Percentiles rank a stretch among this genome's conserved stretches.
Conservation (phyloP, 1,284 basidiomycete species). For the Cryptococcus jaspeensis region DNA sequence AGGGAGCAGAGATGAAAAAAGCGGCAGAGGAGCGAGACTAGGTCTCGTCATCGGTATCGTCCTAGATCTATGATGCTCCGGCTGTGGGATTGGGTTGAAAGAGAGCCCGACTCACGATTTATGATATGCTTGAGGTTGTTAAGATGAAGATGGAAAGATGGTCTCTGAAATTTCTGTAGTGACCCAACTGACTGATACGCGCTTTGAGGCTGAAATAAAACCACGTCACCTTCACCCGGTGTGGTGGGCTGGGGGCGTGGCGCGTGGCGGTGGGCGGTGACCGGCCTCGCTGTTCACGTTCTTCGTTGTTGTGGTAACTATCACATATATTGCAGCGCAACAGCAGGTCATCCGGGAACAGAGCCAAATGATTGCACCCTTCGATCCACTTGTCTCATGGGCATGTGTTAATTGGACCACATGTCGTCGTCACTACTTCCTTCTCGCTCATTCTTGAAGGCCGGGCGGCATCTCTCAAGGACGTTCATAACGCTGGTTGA, state of each 20-base stretch:
- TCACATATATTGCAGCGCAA: too few species aligned
- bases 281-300: not conserved
- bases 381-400: too few species aligned
- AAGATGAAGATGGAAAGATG: not conserved
- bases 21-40: conserved; percentile 23
- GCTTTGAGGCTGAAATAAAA: not conserved
- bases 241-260: not conserved
- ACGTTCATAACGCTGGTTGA: too few species aligned
- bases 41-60: conserved; percentile 52
- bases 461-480: too few species aligned
- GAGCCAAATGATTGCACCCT: too few species aligned
- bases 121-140: not conserved
- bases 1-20: conserved; percentile 1
- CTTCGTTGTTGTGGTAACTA: too few species aligned
- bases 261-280: not conserved
- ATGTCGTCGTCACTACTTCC: too few species aligned
- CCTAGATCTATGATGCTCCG: conserved; percentile 13
- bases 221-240: not conserved
- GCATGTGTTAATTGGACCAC: too few species aligned
- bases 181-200: not conserved
- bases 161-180: not conserved
- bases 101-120: not conserved
- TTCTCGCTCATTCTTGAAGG: too few species aligned
- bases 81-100: not conserved
- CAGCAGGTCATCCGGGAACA: too few species aligned